phyloP scores from a whole-genome alignment of 371 early-diverging fungal species.

The Rhizopus delemar region DNA sequence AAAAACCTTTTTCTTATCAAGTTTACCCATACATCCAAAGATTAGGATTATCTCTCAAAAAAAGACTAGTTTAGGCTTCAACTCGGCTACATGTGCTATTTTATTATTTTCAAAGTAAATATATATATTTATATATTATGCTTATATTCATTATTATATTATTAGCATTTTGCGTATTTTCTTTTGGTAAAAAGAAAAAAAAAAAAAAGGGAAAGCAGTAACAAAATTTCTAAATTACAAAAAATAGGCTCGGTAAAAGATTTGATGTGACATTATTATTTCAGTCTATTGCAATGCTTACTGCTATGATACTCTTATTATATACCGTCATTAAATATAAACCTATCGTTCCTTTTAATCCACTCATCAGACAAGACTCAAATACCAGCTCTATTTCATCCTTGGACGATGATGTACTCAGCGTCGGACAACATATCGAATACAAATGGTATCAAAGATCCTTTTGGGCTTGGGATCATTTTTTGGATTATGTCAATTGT shows the following conservation, averaged over 20 bases:
- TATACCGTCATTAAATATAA: conserved; percentile 43
- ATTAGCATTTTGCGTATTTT: conserved; percentile 58
- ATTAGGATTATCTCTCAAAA: conserved; percentile 28
- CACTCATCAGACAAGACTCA: conserved; percentile 14
- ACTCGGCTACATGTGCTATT: conserved; percentile 39
- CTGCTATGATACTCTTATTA: conserved; percentile 54
- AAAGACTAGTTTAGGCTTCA: conserved; percentile 42
- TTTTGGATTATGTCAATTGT: conserved; percentile 51
- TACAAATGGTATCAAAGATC: conserved; percentile 21
- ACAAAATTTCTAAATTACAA: not conserved
- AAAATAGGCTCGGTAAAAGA: conserved; percentile 52
- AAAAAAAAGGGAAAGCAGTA: conserved; percentile 5
- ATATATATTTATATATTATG: not conserved
- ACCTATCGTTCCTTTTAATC: conserved; percentile 16
- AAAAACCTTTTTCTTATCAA: not conserved
- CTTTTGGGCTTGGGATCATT: conserved; percentile 46
- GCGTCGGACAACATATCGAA: conserved; percentile 7
- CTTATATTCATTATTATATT: not conserved
- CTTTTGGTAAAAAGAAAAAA: conserved; percentile 49
- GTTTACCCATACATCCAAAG: conserved; percentile 13
- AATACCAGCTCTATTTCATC: conserved; percentile 9
- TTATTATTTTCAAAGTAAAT: conserved; percentile 40
- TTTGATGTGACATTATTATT: conserved; percentile 60
- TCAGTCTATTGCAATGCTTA: conserved; percentile 67
- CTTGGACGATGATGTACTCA: conserved; percentile 3